Conservation (phyloP, 306 rosid species). For the Geum urbanum region DNA sequence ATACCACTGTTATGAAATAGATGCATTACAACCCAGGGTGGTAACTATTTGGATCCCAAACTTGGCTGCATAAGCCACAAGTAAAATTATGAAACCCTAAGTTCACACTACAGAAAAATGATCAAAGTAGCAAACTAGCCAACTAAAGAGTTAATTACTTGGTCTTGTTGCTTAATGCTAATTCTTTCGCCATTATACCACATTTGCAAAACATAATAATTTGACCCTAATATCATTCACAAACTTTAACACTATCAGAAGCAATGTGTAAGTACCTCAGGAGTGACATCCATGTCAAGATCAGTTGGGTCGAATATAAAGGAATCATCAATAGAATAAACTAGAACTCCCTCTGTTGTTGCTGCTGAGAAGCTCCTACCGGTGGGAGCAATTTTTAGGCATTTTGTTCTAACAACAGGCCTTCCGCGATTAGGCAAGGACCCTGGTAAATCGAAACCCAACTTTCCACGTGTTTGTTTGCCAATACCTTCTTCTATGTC, state of each 20-base stretch:
- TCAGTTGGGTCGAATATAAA: conserved; percentile 93
- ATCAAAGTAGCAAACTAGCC: background rate
- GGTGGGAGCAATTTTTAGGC: conserved; percentile 84
- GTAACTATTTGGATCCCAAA: background rate
- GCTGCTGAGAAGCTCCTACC: conserved; percentile 94
- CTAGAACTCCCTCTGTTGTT: conserved; percentile 87
- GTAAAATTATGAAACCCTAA: background rate
- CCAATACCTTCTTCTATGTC: conserved; percentile 77
- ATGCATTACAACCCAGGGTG: background rate
- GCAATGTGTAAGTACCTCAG: conserved; percentile 59
- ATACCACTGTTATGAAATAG: background rate
- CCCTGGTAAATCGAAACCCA: conserved; percentile 79
- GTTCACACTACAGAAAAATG: background rate
- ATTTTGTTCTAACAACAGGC: conserved; percentile 71
- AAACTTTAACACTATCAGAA: background rate
- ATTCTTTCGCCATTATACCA: background rate
- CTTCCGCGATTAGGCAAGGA: conserved; percentile 81
- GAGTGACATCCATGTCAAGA: conserved; percentile 93
- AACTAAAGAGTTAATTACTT: background rate
- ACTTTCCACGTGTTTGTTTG: conserved; percentile 59
- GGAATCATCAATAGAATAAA: conserved; percentile 81
- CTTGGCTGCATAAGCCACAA: background rate
- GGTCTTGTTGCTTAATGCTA: background rate
- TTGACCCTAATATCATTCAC: background rate
- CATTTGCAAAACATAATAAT: background rate